Base-by-base conservation (phyloP, 2,329 filamentous ascomycete species). In the Neurospora sp. region DNA sequence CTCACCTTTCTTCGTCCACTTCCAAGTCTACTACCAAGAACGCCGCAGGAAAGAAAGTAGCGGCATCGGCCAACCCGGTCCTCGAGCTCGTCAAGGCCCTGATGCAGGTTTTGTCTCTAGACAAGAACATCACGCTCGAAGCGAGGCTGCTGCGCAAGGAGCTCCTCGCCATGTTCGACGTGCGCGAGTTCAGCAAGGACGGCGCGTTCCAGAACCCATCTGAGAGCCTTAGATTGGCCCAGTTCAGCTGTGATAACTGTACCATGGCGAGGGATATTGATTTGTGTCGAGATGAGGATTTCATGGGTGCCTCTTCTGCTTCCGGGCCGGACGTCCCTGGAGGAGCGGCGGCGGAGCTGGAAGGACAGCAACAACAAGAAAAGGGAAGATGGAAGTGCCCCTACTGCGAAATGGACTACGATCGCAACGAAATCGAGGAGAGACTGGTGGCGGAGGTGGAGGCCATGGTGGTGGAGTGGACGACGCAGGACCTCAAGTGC, bases 31-130 rank as follows among this genome's bases (percentile, higher is more conserved):
- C 5, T 17, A 9, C 15, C 28, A 62, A 36, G 23, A 62, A 62
- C 7, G 66, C 70, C 33, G 52, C 62, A 9, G 43, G 67, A 42
- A 73, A 58, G 17, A 40, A 43, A 38, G 71, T 36, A 23, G 70
- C 66, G 68, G 70, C 80, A 66, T 81, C 82, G 68, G 84, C 84
- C 71, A 95, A 96, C 76, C 92, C 95, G 0, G 89, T 93, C 0
- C 86, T 99, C 0, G 94, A 98, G 79, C 87, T 99, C 3, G 93
- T 97, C 75, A 99, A 98, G 80, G 89, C 88, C 19, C 86, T 99
- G 62, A 96, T 96, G 89, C 95, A 98, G 78, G 91, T 99, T 10
- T 84, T 99, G 5, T 92, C 89, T 40, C 87, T 99, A 0, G 96
- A 97, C 81, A 96, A 95, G 79, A 93, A 93, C 75, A 96, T 97